phyloP scores from a whole-genome alignment of 305 asterid genomes.

The Solanum chacoense region DNA sequence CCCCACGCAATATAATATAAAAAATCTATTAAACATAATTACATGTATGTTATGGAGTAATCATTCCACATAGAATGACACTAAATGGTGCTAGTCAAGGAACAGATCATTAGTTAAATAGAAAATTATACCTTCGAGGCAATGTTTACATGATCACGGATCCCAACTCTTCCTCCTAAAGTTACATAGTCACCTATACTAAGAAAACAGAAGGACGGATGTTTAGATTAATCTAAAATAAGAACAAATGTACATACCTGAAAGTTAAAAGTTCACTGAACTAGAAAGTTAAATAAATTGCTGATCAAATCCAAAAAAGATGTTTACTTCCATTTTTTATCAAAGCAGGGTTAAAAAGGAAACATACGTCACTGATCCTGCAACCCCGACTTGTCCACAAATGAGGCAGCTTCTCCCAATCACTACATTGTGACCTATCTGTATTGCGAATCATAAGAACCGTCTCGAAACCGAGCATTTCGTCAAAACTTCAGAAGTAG shows the following conservation, averaged over 20 bases:
- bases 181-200: constrained; percentile 84
- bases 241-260: background rate
- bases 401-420: constrained; percentile 71
- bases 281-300: background rate
- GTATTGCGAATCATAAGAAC: constrained; percentile 11
- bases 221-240: background rate
- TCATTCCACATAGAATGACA: background rate
- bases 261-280: constrained; percentile 7
- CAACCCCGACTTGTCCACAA: constrained; percentile 92
- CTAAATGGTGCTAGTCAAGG: background rate
- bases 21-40: background rate
- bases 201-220: constrained; percentile 2
- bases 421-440: constrained; percentile 87
- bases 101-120: background rate
- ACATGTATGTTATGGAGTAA: background rate
- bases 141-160: constrained; percentile 69
- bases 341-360: background rate
- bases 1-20: background rate
- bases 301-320: background rate
- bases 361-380: constrained; percentile 78
- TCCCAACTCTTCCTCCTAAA: constrained; percentile 72
- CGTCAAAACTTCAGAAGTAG: background rate
- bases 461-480: background rate
- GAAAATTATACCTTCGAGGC: constrained; percentile 46
- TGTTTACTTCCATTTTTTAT: background rate